Percentiles rank a stretch among this genome's conserved stretches.
phyloP scores from a whole-genome alignment of 2,329 filamentous ascomycete species.

The Emydomyces testavorans region DNA sequence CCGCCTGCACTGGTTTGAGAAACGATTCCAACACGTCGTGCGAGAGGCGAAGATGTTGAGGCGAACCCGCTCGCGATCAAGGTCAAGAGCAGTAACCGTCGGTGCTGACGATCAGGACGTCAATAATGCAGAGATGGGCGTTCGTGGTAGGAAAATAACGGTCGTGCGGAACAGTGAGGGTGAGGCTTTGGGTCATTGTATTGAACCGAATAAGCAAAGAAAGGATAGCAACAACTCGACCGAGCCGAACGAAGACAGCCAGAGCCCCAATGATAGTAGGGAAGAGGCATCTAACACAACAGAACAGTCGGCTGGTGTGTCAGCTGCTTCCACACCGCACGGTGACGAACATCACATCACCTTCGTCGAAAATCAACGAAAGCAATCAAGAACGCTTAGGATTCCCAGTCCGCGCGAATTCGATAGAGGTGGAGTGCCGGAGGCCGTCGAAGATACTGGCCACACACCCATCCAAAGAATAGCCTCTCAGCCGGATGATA shows the following conservation, averaged over 20 bases:
- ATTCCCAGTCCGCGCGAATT: constrained; percentile 89
- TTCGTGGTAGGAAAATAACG: constrained; percentile 30
- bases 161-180: constrained; percentile 28
- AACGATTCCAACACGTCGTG: constrained; percentile 77
- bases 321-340: constrained; percentile 44
- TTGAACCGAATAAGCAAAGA: constrained; percentile 21
- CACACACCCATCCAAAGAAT: constrained; percentile 21
- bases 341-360: constrained; percentile 71
- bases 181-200: constrained; percentile 19
- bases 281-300: constrained; percentile 20
- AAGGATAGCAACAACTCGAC: constrained; percentile 16
- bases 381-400: constrained; percentile 61
- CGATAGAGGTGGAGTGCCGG: constrained; percentile 66
- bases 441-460: constrained; percentile 37
- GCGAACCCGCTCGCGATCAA: constrained; percentile 39
- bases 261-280: constrained; percentile 5
- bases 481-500: constrained; percentile 21
- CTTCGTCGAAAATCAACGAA: constrained; percentile 73
- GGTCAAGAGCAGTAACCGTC: constrained; percentile 41
- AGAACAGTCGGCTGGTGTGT: constrained; percentile 22
- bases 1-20: constrained; percentile 95
- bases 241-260: constrained; percentile 9
- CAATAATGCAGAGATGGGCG: constrained; percentile 29
- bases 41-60: constrained; percentile 58
- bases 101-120: constrained; percentile 26